phyloP scores from a whole-genome alignment of 352 stramenopile species.

The Hyaloperonospora brassicae region DNA sequence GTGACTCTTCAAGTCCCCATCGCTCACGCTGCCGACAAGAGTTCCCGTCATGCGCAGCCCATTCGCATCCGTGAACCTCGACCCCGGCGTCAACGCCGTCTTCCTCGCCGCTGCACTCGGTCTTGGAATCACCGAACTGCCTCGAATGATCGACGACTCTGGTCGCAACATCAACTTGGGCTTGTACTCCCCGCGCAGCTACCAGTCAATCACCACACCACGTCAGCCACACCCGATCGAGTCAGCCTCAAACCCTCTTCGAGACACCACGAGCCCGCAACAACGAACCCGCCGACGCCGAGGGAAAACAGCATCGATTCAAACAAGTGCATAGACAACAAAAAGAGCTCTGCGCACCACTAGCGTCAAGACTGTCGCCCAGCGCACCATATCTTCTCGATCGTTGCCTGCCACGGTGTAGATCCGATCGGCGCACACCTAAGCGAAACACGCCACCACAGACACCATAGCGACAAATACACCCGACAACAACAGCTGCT shows the following conservation, averaged over 20 bases:
- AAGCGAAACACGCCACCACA: not conserved
- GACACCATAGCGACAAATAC: too few relatives aligned
- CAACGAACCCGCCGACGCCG: not conserved
- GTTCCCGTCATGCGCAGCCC: slow-evolving; percentile 72
- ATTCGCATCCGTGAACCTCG: slow-evolving; percentile 71
- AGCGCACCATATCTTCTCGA: slow-evolving; percentile 84
- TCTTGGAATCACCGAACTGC: slow-evolving; percentile 71
- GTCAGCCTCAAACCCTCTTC: too few relatives aligned
- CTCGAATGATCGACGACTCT: slow-evolving; percentile 82
- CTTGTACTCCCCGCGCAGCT: slow-evolving; percentile 82
- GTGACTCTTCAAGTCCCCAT: slow-evolving; percentile 38
- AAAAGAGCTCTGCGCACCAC: slow-evolving; percentile 32
- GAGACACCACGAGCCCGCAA: too few relatives aligned
- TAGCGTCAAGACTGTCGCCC: slow-evolving; percentile 79
- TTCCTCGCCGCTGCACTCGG: slow-evolving; percentile 60
- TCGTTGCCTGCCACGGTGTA: slow-evolving; percentile 83
- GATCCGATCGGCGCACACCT: slow-evolving; percentile 83
- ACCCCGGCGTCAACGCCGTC: slow-evolving; percentile 54
- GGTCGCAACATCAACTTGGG: slow-evolving; percentile 83
- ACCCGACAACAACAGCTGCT: too few relatives aligned
- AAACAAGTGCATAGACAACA: not conserved
- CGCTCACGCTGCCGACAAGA: slow-evolving; percentile 18
- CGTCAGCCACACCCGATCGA: too few relatives aligned
- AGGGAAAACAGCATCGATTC: not conserved
- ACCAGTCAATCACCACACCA: not conserved